phyloP scores from a whole-genome alignment of 2,329 filamentous ascomycete genomes.

The Talaromyces sp. region DNA sequence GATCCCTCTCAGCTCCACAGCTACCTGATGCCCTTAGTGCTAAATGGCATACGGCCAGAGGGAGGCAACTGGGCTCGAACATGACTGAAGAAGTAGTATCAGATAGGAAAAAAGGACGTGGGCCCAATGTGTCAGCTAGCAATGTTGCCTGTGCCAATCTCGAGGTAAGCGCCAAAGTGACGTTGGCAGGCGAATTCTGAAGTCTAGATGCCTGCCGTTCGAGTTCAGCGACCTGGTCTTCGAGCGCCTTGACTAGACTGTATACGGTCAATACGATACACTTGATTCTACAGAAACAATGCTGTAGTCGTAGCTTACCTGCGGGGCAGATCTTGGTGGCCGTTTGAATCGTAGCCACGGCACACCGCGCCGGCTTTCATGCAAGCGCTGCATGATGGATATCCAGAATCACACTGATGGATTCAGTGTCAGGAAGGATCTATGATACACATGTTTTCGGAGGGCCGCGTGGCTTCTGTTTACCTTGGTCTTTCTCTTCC shows the following conservation, averaged over 20 bases:
- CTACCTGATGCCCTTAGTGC: neutral
- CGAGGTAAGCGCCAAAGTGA: neutral
- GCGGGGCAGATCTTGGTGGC: neutral
- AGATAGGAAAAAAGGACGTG: neutral
- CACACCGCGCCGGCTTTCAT: constrained; percentile 7
- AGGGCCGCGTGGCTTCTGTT: neutral
- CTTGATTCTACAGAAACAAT: neutral
- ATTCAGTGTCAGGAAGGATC: too few relatives aligned
- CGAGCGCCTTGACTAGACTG: neutral
- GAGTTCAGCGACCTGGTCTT: neutral
- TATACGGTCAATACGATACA: too few relatives aligned
- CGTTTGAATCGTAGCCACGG: constrained; percentile 2
- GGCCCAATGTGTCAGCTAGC: neutral
- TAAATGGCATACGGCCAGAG: neutral
- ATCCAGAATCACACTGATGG: constrained; percentile 7
- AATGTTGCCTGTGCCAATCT: neutral
- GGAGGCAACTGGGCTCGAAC: neutral
- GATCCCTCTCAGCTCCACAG: neutral
- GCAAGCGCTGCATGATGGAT: constrained; percentile 7
- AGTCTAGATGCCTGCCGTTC: neutral
- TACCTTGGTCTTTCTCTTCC: neutral
- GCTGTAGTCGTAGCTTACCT: neutral
- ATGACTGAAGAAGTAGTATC: neutral
- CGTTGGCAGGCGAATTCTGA: neutral
- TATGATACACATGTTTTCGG: neutral